phyloP scores from a whole-genome alignment of 2,329 filamentous ascomycete species.

The Arachnomyces sp. region DNA sequence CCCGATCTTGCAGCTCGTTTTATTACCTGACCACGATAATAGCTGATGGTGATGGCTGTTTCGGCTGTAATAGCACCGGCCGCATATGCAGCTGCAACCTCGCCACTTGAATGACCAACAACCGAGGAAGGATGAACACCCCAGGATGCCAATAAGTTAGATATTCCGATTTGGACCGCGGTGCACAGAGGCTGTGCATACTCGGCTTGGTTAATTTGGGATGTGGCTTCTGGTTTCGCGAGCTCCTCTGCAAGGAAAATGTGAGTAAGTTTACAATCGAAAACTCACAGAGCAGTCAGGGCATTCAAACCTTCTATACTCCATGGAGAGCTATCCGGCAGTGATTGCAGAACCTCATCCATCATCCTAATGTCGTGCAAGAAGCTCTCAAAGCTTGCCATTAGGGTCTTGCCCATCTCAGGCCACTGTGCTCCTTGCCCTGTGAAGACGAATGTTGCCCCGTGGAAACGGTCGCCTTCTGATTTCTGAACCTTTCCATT shows the following conservation, averaged over 20 bases:
- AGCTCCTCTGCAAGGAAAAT: conserved; percentile 7
- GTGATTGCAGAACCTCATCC: not conserved
- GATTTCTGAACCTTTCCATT: not conserved
- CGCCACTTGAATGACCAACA: conserved; percentile 29
- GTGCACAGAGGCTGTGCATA: conserved; percentile 26
- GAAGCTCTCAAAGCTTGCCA: conserved; percentile 7
- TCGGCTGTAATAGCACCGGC: not conserved
- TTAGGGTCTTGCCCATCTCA: conserved; percentile 8
- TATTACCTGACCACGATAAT: not conserved
- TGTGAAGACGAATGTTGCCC: not conserved
- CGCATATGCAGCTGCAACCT: conserved; percentile 29
- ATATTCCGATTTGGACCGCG: conserved; percentile 27
- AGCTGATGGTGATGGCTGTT: conserved; percentile 1
- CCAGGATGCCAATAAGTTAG: conserved; percentile 20
- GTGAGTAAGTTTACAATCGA: not conserved
- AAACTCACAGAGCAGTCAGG: conserved; percentile 9
- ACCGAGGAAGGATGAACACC: conserved; percentile 18
- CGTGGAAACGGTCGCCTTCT: not conserved
- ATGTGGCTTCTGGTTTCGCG: conserved; percentile 1
- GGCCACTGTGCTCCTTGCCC: conserved; percentile 1
- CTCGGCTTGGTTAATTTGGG: conserved; percentile 18
- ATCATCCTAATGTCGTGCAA: not conserved
- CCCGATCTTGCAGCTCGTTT: conserved; percentile 14
- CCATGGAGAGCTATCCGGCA: not conserved
- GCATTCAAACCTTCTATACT: conserved; percentile 4